A percentile compares a stretch with the other conserved stretches of the same genome.
Conservation (phyloP, 345 rosid genomes). For the Mallotus nudiflorus region DNA sequence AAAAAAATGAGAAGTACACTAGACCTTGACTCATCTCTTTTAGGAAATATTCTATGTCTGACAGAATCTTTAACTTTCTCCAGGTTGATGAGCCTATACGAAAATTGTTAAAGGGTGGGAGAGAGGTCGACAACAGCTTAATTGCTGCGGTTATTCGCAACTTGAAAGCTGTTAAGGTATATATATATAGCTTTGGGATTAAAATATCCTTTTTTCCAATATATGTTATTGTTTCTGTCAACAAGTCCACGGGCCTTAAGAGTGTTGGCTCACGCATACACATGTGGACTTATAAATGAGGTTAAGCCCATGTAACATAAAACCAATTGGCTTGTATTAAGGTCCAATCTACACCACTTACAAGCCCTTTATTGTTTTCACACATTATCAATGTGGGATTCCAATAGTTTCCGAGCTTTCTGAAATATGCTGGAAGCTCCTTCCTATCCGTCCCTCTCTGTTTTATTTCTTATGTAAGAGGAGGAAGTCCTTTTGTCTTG, state of each 20-base stretch:
- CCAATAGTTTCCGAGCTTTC: slow-evolving; percentile 16
- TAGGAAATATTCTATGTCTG: slow-evolving; percentile 22
- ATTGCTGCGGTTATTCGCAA: slow-evolving; percentile 73
- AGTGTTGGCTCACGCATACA: no score
- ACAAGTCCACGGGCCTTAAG: no score
- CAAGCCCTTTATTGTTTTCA: no score
- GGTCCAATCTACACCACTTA: no score
- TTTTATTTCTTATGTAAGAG: not conserved
- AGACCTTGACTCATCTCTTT: slow-evolving; percentile 5
- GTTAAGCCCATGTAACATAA: no score
- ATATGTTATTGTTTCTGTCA: slow-evolving; percentile 11
- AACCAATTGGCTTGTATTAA: no score
- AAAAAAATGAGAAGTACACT: not conserved
- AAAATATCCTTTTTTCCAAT: not conserved
- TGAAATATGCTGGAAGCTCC: not conserved
- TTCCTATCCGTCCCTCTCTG: not conserved
- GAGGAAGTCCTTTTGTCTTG: slow-evolving; percentile 6
- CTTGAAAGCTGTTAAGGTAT: slow-evolving; percentile 77
- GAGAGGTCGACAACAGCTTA: slow-evolving; percentile 67
- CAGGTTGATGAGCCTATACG: slow-evolving; percentile 63
- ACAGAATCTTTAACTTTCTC: slow-evolving; percentile 24
- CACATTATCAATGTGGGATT: no score
- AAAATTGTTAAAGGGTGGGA: slow-evolving; percentile 66
- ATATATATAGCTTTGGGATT: slow-evolving; percentile 37
- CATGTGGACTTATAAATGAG: no score